Base-by-base conservation (phyloP, 2,329 filamentous ascomycete genomes). In the Chrysoporthe cubensis region DNA sequence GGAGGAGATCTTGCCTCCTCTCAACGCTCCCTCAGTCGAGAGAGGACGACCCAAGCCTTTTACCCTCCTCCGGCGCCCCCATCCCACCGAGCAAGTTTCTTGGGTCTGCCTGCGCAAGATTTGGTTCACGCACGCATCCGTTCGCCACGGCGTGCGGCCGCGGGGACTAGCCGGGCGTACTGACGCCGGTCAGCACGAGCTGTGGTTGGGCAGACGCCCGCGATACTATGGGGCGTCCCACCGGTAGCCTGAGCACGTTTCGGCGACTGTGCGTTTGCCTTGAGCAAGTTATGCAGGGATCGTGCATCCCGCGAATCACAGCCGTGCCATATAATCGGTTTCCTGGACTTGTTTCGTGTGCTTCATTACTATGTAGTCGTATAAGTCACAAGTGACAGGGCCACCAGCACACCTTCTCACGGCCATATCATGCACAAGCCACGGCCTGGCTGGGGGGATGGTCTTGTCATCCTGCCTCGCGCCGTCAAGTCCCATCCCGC, bases 281-380 rank as follows among this genome's bases (percentile, higher is more conserved):
- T 65, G 63, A 65, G 63, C 63, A 65, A 65, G 63, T 65, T 65
- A n/a, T 65, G 63, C 63, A 60, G 63, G 63, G 63, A 60, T 59
- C 21, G 4, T n/a, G 63, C 54, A 50, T 57, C 54, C 16, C 54
- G 16, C 54, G 18, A 57, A 57, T 57, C 54, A 32, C 16, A n/a
- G 34, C 11, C 34, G 16, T 40, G 54, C 54, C 54, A 40, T 57
- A 57, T 57, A 54, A 40, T 40, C 9, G 1, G 9, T 40, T 40
- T 40, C 37, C 6, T 40, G 37, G 37, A 40, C 6, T 6, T 40
- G 9, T 40, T 9, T 6, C 37, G 9, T 9, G 37, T 5, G 37
- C 9, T 6, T 9, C 37, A 40, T 40, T 26, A 2, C 26, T 26
- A 26, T 26, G 26, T 26, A 26, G 26, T 26, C 26, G 26, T 26